Base-by-base conservation (phyloP, 805 yeast genomes). In the Wickerhamomyces subpelliculosus region DNA sequence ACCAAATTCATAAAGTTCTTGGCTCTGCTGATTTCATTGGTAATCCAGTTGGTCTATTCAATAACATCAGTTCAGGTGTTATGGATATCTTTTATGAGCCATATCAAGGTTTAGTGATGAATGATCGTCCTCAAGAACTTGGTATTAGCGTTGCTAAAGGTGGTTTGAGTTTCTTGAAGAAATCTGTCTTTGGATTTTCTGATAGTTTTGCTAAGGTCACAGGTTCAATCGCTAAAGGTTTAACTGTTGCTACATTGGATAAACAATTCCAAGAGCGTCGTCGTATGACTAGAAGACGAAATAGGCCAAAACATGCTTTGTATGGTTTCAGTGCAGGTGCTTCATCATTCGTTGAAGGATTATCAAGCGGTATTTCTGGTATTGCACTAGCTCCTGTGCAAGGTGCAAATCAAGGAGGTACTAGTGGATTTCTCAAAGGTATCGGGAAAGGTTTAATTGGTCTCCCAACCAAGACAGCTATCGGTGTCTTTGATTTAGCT, bases 1-100 rank as follows among this genome's bases (percentile, higher is more conserved):
- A 85, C 55, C 98, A 93, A 60, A 67, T 93, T 25, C 95, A 93
- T 62, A 88, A 87, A 58, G 80, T 93, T 32, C 65, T 94, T 25
- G 99, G 99, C 0, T 87, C 96, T 16, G 98, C 97, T 0, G 98
- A 94, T 61, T 77, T 93, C 48, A 64, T 93, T 35, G 99, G 98
- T 18, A 93, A 94, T 48, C 99, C 99, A 0, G 97, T 94, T 22
- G 98, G 98, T 1, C 65, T 93, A 44, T 93, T 93, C 66, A 93
- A 86, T 57, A 89, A 88, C 48, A 68, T 93, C 40, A 80, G 95
- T 40, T 87, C 97, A 0, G 99, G 99, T 37, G 93, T 93, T 10
- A 74, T 88, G 75, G 99, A 93, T 59, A 83, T 93, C 16, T 93
- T 93, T 58, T 93, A 93, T 56, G 97, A 90, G 55, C 99, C 99